These are phyloP conservation scores for Crassisporium funariophilum DNA, from an alignment of 768 basidiomycete genomes.

Conservation along the genomic window DNA sequence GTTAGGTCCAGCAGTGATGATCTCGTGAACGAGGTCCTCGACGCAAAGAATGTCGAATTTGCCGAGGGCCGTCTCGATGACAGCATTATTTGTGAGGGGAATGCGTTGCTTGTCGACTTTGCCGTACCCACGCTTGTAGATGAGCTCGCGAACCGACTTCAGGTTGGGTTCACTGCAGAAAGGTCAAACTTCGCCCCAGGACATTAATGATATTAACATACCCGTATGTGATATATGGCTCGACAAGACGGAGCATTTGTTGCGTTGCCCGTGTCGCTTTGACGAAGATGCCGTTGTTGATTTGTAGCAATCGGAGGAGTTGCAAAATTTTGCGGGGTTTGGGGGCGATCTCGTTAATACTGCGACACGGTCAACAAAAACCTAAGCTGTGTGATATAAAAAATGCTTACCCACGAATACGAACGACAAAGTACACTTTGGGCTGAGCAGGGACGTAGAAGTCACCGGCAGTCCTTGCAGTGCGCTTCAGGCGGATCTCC, in stretches of 20 bases:
- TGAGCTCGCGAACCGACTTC: slow-evolving; percentile 93
- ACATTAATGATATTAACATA: slow-evolving; percentile 26
- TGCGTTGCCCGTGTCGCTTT: slow-evolving; percentile 95
- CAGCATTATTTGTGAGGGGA: slow-evolving; percentile 88
- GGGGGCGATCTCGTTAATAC: slow-evolving; percentile 99
- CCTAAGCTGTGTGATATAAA: neutral
- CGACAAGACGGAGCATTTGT: slow-evolving; percentile 97
- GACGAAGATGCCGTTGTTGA: slow-evolving; percentile 99
- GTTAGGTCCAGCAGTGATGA: slow-evolving; percentile 92
- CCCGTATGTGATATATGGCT: slow-evolving; percentile 98
- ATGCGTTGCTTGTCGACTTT: slow-evolving; percentile 98
- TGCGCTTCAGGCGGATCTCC: slow-evolving; percentile 93
- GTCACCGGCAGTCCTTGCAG: slow-evolving; percentile 88
- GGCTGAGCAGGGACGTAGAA: slow-evolving; percentile 97
- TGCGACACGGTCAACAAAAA: slow-evolving; percentile 30
- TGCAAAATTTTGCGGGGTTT: slow-evolving; percentile 99
- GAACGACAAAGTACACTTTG: slow-evolving; percentile 96
- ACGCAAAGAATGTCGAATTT: slow-evolving; percentile 95
- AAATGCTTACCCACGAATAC: slow-evolving; percentile 87
- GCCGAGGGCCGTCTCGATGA: slow-evolving; percentile 90
- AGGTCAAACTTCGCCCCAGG: neutral
- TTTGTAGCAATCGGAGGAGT: slow-evolving; percentile 96
- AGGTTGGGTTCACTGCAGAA: slow-evolving; percentile 85
- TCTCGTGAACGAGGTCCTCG: slow-evolving; percentile 98
- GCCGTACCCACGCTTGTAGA: slow-evolving; percentile 99